Percentiles rank a stretch among this genome's conserved stretches.
Conservation (phyloP, 192 early-diverging fungal genomes). For the Backusella psychrophila region DNA sequence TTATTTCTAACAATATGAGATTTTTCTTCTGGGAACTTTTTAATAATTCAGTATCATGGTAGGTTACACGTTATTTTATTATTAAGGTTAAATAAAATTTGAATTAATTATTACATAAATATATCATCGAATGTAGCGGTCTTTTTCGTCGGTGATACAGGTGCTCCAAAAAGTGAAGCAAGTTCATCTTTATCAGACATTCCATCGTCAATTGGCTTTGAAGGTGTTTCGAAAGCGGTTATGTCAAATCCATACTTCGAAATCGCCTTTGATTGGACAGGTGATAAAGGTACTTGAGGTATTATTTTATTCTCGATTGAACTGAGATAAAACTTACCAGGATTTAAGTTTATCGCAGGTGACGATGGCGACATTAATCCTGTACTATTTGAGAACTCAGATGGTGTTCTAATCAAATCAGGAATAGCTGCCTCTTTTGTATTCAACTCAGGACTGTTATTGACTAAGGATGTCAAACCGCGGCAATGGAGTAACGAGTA, state of each 20-base stretch:
- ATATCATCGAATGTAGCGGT: not conserved
- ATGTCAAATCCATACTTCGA: slow-evolving; percentile 35
- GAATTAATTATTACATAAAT: not conserved
- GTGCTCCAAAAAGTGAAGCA: not conserved
- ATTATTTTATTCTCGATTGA: not conserved
- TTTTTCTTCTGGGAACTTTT: not conserved
- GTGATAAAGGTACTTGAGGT: not conserved
- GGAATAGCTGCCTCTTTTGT: not conserved
- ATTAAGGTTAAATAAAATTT: not conserved
- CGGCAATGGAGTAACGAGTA: not conserved
- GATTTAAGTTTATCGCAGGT: not conserved
- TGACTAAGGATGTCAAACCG: not conserved
- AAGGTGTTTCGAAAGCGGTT: slow-evolving; percentile 18
- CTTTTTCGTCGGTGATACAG: not conserved
- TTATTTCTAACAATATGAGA: not conserved
- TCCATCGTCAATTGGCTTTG: not conserved
- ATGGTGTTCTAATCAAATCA: not conserved
- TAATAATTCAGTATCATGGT: not conserved
- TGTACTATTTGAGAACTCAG: not conserved
- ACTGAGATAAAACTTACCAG: not conserved
- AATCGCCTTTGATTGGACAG: not conserved
- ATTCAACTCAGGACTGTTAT: not conserved
- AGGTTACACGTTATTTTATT: not conserved
- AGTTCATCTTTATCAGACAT: slow-evolving; percentile 15
- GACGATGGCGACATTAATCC: not conserved